These are phyloP conservation scores for Pythium insidiosum DNA, from an alignment of 352 stramenopile genomes.

Conservation along the genomic window DNA sequence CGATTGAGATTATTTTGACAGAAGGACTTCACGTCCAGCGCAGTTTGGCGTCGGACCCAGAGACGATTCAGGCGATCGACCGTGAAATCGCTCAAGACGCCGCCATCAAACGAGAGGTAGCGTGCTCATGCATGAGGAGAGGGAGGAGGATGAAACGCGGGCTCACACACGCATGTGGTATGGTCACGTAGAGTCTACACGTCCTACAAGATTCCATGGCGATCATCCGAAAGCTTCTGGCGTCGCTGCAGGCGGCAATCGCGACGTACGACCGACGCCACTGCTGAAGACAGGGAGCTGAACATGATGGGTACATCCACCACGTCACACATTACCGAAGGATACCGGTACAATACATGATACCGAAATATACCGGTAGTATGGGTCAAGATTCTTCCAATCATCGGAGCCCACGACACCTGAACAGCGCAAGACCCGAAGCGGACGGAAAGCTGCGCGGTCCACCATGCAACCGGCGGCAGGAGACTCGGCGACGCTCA, in stretches of 20 bases:
- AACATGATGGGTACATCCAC: too few species aligned
- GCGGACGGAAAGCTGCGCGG: neutral
- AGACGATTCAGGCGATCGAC: conserved; percentile 5
- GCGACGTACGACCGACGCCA: conserved; percentile 10
- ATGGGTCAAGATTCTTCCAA: too few species aligned
- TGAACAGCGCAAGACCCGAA: neutral
- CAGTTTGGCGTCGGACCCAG: conserved; percentile 5
- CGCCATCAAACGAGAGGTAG: conserved; percentile 13
- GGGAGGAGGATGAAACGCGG: neutral
- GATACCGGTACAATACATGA: too few species aligned
- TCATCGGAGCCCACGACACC: too few species aligned
- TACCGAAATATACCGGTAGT: too few species aligned
- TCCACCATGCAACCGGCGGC: conserved; percentile 5
- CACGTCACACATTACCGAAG: too few species aligned
- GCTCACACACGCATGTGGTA: neutral
- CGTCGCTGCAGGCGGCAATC: conserved; percentile 10
- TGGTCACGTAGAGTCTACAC: conserved; percentile 7
- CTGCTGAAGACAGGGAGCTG: too few species aligned
- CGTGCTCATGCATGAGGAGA: neutral
- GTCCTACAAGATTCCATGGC: conserved; percentile 13
- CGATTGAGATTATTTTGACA: conserved; percentile 13
- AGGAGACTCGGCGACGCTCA: conserved; percentile 15
- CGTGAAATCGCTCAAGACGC: neutral
- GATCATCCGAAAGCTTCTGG: conserved; percentile 12
- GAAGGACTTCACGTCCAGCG: conserved; percentile 12